Conservation (phyloP, 1,139 yeast species). For the Sugiyamaella japonica region DNA sequence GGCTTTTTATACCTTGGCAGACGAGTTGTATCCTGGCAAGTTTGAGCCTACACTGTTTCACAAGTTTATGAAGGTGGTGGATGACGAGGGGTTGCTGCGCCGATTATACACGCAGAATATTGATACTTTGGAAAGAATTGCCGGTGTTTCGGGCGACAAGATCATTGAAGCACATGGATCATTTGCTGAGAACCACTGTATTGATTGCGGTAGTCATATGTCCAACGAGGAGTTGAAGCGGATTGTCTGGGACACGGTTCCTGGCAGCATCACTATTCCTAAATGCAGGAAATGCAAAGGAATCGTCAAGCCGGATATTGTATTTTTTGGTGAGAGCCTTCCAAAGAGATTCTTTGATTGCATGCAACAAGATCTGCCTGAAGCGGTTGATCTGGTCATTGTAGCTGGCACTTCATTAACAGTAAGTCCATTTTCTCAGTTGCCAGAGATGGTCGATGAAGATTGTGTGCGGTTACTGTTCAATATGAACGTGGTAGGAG, state of each 20-base stretch:
- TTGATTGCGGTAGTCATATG: constrained; percentile 65
- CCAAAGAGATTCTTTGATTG: constrained; percentile 66
- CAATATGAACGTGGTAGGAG: constrained; percentile 78
- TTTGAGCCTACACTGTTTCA: constrained; percentile 84
- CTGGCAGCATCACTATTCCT: constrained; percentile 16
- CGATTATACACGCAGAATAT: constrained; percentile 90
- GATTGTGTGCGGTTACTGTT: constrained; percentile 61
- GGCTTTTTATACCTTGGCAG: constrained; percentile 82
- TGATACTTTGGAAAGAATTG: constrained; percentile 83
- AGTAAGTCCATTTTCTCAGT: constrained; percentile 84
- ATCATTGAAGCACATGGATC: constrained; percentile 95
- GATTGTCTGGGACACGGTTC: constrained; percentile 41
- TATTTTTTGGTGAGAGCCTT: constrained; percentile 85
- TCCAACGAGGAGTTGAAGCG: constrained; percentile 50
- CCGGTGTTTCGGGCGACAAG: constrained; percentile 65
- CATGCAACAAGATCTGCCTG: constrained; percentile 54
- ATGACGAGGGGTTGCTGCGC: constrained; percentile 59
- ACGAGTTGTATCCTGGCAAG: constrained; percentile 84
- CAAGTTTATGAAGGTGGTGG: constrained; percentile 61
- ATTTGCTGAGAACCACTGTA: constrained; percentile 81
- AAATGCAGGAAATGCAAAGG: constrained; percentile 43
- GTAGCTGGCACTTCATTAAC: constrained; percentile 92
- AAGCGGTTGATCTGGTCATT: constrained; percentile 65
- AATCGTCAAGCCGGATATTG: constrained; percentile 86
- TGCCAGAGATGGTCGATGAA: constrained; percentile 63